phyloP scores from a whole-genome alignment of 2,329 filamentous ascomycete species.

The Colletotrichum sp. region DNA sequence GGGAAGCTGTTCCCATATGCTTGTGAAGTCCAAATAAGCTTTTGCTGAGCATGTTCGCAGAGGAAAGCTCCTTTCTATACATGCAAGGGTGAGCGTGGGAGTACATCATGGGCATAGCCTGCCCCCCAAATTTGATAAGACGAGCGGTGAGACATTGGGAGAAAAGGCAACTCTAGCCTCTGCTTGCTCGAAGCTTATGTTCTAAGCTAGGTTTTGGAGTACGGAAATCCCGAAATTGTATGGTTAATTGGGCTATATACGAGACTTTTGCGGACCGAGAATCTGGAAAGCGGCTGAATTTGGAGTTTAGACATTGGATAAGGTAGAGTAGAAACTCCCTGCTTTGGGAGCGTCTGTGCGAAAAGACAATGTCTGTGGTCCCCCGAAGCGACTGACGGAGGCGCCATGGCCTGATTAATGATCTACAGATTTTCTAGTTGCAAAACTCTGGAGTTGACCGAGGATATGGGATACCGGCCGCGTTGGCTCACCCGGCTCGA shows the following conservation, averaged over 20 bases:
- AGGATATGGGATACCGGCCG: not conserved
- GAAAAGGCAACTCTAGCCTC: not conserved
- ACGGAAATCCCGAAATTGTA: not conserved
- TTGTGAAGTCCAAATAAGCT: not conserved
- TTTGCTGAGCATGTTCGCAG: not conserved
- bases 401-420: not conserved
- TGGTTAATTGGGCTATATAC: not conserved
- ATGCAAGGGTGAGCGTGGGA: not conserved
- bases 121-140: not conserved
- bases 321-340: no score
- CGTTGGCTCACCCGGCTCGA: not conserved
- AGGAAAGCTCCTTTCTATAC: fast-evolving
- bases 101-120: not conserved
- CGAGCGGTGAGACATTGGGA: not conserved
- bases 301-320: not conserved
- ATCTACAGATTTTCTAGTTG: not conserved
- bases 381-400: not conserved
- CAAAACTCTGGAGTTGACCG: not conserved
- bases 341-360: not conserved
- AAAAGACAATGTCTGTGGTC: fast-evolving
- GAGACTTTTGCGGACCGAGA: not conserved
- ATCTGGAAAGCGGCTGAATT: not conserved
- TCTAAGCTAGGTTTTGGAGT: not conserved
- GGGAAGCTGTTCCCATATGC: fast-evolving
- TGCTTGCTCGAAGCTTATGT: not conserved